phyloP scores from a whole-genome alignment of 1,284 basidiomycete genomes.

The Ustilago tritici region DNA sequence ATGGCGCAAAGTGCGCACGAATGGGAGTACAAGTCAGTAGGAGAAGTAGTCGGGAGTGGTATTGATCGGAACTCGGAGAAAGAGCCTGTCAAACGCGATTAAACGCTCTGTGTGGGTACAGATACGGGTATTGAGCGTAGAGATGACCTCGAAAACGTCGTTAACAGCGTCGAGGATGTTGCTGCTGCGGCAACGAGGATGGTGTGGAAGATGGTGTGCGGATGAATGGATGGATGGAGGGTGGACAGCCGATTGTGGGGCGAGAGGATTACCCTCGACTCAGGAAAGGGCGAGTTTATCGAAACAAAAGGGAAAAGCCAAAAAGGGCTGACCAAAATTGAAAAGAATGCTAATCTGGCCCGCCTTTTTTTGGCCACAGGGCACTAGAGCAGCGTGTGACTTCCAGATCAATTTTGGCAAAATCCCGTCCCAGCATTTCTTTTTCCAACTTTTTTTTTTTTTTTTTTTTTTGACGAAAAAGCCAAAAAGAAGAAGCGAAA shows the following conservation, averaged over 20 bases:
- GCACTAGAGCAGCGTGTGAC: neutral
- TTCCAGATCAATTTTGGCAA: conserved; percentile 5
- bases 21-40: neutral
- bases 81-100: conserved; percentile 5
- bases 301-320: conserved; percentile 5
- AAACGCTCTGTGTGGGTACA: neutral
- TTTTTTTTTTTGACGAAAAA: neutral
- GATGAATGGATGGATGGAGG: conserved; percentile 17
- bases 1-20: neutral
- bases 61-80: conserved; percentile 25
- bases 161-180: neutral
- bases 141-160: neutral
- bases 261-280: neutral
- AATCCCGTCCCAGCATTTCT: conserved; percentile 4
- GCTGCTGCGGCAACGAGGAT: neutral
- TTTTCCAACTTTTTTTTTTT: neutral
- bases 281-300: conserved; percentile 3
- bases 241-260: neutral
- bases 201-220: conserved; percentile 20
- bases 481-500: neutral
- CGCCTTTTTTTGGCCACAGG: neutral
- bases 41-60: too few relatives aligned
- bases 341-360: conserved; percentile 5
- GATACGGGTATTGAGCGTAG: neutral
- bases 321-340: conserved; percentile 5